Evolutionary conservation across 345 rosid species (phyloP).

Genomic region (Eucalyptus camaldulensis): DNA sequence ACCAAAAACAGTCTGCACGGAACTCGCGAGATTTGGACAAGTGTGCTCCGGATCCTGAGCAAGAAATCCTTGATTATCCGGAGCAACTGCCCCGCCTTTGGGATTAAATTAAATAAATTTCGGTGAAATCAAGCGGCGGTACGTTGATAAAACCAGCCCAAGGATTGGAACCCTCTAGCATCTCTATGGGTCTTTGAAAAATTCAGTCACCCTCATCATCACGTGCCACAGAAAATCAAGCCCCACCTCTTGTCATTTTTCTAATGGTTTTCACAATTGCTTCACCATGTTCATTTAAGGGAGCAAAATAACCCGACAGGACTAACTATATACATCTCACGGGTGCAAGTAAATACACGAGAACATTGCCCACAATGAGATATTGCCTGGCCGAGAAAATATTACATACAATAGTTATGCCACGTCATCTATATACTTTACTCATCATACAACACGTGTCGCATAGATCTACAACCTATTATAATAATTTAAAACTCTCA

Average conservation of each 20-base stretch:
- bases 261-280: not conserved
- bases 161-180: not conserved
- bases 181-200: not conserved
- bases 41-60: not conserved
- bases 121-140: not conserved
- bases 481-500: too few species aligned
- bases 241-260: not conserved
- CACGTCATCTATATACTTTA: too few species aligned
- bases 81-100: not conserved
- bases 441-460: too few species aligned
- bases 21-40: not conserved
- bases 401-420: too few species aligned
- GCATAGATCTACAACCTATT: rapidly evolving
- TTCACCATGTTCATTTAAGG: not conserved
- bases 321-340: not conserved
- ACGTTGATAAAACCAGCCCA: not conserved
- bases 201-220: not conserved
- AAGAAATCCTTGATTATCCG: not conserved
- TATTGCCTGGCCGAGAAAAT: too few species aligned
- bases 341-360: not conserved
- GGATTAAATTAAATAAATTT: not conserved
- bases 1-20: not conserved
- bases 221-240: not conserved
- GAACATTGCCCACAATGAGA: not conserved
- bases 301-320: not conserved